Evolutionary conservation across 2,329 filamentous ascomycete genomes (phyloP), one percentile per base, ranked within the genome.

Genomic region (Byssothecium circinans): DNA sequence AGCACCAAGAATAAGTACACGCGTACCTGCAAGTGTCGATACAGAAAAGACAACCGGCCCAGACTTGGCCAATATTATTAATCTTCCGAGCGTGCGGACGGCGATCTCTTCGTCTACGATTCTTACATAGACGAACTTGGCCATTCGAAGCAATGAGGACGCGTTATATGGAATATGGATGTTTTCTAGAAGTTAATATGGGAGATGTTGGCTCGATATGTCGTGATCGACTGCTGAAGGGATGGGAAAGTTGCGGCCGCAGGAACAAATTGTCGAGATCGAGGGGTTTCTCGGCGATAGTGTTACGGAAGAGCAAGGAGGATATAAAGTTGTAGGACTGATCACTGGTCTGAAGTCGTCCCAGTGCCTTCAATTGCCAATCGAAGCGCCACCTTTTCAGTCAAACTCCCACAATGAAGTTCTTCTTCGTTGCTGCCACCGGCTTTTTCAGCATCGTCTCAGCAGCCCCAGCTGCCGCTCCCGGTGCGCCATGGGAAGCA

Each of bases 361-460:
- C 4, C 29, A 14, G 29, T 32, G 12, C 12, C 29, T 4, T 14
- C 29, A 32, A n/a, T 12, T 32, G 4, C 6, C 6, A 25, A 25
- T 8, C 12, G 6, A 32, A 12, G 14, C 7, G 10, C 29, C 10
- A n/a, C 7, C n/a, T 25, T 12, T 17, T 25, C 11, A 4, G 11
- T 23, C 36, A 39, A 25, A 25, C 35, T 17, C 12, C 38, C 11
- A 56, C 18, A 0, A 67, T 67, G 64, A 66, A 56, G 49, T 51
- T 46, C 8, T 49, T 55, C 33, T 49, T 59, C 41, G 38, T 54
- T 36, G 48, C 56, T 42, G 45, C 53, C 22, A 52, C 50, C 29
- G 50, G 53, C 20, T 36, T 65, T 20, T 58, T 49, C 43, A 57
- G 52, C 41, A 29, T 60, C n/a, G 53, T 50, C 11, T 52, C 61